Evolutionary conservation across 352 stramenopile species (phyloP).

Genomic region (Phytophthora quininea): DNA sequence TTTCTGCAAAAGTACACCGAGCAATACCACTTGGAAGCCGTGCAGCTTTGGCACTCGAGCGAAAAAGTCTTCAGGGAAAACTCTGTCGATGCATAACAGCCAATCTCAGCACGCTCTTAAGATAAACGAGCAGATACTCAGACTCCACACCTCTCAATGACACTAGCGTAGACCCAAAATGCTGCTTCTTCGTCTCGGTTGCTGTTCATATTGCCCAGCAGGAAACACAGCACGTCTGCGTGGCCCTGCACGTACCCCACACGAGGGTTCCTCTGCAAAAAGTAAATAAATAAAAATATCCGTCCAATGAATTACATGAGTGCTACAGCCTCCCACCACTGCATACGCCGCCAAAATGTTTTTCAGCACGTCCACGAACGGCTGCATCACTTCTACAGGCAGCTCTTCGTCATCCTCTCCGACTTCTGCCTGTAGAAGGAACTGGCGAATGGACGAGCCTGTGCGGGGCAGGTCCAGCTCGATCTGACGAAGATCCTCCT

Average conservation of each 20-base stretch:
- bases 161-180: slow-evolving; percentile 77
- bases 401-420: slow-evolving; percentile 31
- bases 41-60: slow-evolving; percentile 67
- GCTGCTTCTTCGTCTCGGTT: slow-evolving; percentile 53
- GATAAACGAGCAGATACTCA: not conserved
- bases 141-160: slow-evolving; percentile 58
- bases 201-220: slow-evolving; percentile 54
- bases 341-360: slow-evolving; percentile 68
- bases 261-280: slow-evolving; percentile 56
- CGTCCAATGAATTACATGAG: too few relatives aligned
- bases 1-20: not conserved
- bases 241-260: slow-evolving; percentile 84
- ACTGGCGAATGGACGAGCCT: slow-evolving; percentile 57
- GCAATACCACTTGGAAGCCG: slow-evolving; percentile 71
- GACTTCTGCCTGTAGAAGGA: slow-evolving; percentile 36
- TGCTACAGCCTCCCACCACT: slow-evolving; percentile 32
- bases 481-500: slow-evolving; percentile 73
- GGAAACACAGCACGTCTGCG: slow-evolving; percentile 72
- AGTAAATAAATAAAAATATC: too few relatives aligned
- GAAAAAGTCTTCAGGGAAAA: slow-evolving; percentile 82
- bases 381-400: slow-evolving; percentile 25
- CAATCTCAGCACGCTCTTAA: not conserved
- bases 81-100: slow-evolving; percentile 24
- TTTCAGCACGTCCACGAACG: slow-evolving; percentile 46
- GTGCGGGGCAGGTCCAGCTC: slow-evolving; percentile 73